Evolutionary conservation across 208 protist genomes (phyloP).

Genomic region (Acanthamoeba healyi): DNA sequence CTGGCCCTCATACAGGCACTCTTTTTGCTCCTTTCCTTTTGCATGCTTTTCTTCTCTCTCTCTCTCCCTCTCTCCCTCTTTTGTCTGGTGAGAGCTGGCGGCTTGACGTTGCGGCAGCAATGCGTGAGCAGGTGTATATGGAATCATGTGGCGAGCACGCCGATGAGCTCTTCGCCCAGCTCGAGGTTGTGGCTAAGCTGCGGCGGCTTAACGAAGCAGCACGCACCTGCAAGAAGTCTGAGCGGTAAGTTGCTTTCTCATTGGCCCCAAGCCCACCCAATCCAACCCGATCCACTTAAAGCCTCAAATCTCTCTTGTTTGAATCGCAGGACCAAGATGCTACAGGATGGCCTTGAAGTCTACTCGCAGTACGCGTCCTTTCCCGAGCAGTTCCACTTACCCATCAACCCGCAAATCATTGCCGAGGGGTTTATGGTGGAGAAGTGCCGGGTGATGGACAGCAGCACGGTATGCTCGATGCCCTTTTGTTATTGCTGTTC

Average conservation of each 20-base stretch:
- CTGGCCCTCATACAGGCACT: not conserved
- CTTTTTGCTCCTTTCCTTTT: not conserved
- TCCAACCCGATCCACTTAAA: not conserved
- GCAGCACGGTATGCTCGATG: slow-evolving; percentile 81
- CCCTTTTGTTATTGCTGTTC: slow-evolving; percentile 85
- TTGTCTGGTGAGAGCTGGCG: slow-evolving; percentile 59
- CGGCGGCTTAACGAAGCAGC: not conserved
- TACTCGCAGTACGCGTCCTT: slow-evolving; percentile 14
- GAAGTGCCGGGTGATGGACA: slow-evolving; percentile 80
- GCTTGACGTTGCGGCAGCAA: not conserved
- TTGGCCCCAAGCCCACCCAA: not conserved
- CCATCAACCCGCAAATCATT: slow-evolving; percentile 79
- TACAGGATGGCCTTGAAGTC: not conserved
- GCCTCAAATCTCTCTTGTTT: not conserved
- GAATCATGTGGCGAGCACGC: slow-evolving; percentile 75
- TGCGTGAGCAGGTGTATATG: slow-evolving; percentile 77
- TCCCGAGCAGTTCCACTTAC: not conserved
- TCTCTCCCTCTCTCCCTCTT: not conserved
- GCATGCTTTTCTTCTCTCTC: slow-evolving; percentile 68
- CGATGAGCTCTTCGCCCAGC: not conserved
- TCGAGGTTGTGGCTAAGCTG: not conserved
- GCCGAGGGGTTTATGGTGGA: slow-evolving; percentile 75
- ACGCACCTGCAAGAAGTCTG: not conserved
- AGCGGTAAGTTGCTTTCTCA: not conserved
- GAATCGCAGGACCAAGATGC: not conserved